These are phyloP conservation scores for Tulasnella sp. DNA, from an alignment of 768 basidiomycete species.

Conservation along the genomic window DNA sequence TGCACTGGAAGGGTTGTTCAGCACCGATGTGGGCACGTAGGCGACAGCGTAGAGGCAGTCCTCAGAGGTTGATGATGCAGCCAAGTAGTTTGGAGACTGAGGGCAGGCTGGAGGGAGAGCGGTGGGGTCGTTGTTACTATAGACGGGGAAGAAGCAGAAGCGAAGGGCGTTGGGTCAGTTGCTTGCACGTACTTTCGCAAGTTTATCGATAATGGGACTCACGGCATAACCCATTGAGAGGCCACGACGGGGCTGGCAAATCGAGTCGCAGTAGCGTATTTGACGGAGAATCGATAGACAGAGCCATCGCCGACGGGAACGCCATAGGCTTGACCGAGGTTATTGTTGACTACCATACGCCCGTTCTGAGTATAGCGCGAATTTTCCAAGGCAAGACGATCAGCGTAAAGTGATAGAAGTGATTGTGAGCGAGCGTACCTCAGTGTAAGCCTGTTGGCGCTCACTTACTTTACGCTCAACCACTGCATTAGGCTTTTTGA, in stretches of 20 bases:
- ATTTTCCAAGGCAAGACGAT: neutral
- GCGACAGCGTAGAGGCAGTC: constrained; percentile 82
- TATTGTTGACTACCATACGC: constrained; percentile 17
- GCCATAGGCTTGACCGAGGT: constrained; percentile 61
- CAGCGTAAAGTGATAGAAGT: neutral
- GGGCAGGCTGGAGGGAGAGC: constrained; percentile 72
- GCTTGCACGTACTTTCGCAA: neutral
- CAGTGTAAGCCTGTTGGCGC: neutral
- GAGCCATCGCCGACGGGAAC: constrained; percentile 49
- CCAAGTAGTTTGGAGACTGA: constrained; percentile 55
- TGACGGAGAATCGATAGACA: constrained; percentile 63
- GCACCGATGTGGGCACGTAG: constrained; percentile 60
- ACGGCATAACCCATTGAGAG: constrained; percentile 67
- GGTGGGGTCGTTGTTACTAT: constrained; percentile 49
- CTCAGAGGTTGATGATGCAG: constrained; percentile 59
- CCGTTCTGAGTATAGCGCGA: neutral
- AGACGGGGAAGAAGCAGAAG: constrained; percentile 10
- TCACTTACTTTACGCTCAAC: neutral
- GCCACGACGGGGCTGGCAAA: constrained; percentile 62
- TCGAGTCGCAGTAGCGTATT: constrained; percentile 65
- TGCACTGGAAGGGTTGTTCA: constrained; percentile 41
- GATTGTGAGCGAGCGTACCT: neutral
- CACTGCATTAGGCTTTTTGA: neutral
- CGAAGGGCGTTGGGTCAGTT: neutral
- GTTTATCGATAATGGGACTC: constrained; percentile 41